These are phyloP conservation scores for Alternaria longipes DNA, from an alignment of 2,329 filamentous ascomycete genomes.

Conservation along the genomic window DNA sequence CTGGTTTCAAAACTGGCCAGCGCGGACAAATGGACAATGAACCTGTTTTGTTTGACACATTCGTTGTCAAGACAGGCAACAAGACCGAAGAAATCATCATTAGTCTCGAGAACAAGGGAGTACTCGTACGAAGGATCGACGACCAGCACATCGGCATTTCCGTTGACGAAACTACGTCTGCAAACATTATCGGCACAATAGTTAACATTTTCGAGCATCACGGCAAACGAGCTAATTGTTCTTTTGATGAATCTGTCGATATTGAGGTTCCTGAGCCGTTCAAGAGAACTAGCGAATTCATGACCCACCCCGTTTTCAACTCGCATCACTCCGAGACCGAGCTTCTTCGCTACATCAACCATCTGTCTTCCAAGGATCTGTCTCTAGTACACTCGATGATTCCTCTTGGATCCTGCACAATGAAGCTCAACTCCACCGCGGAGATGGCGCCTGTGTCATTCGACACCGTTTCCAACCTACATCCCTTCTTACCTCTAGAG, in stretches of 20 bases:
- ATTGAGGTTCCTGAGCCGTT: constrained; percentile 62
- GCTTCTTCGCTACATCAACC: constrained; percentile 90
- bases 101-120: constrained; percentile 59
- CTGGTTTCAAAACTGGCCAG: constrained; percentile 71
- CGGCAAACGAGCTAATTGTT: constrained; percentile 33
- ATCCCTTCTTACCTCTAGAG: constrained; percentile 77
- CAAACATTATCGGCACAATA: constrained; percentile 62
- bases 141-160: constrained; percentile 74
- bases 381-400: constrained; percentile 98
- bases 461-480: constrained; percentile 78
- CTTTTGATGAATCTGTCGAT: constrained; percentile 24
- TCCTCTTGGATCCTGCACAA: constrained; percentile 93
- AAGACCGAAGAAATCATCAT: constrained; percentile 63
- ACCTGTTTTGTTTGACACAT: constrained; percentile 78
- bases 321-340: constrained; percentile 94
- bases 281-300: constrained; percentile 75
- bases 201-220: constrained; percentile 60
- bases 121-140: constrained; percentile 71
- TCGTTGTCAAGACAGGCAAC: constrained; percentile 67
- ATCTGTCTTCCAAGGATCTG: constrained; percentile 92
- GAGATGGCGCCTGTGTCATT: constrained; percentile 90
- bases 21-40: constrained; percentile 65
- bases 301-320: constrained; percentile 95
- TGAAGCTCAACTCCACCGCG: constrained; percentile 95
- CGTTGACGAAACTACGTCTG: constrained; percentile 76